Evolutionary conservation across 352 stramenopile genomes (phyloP).

Genomic region (Phytophthora idaei): DNA sequence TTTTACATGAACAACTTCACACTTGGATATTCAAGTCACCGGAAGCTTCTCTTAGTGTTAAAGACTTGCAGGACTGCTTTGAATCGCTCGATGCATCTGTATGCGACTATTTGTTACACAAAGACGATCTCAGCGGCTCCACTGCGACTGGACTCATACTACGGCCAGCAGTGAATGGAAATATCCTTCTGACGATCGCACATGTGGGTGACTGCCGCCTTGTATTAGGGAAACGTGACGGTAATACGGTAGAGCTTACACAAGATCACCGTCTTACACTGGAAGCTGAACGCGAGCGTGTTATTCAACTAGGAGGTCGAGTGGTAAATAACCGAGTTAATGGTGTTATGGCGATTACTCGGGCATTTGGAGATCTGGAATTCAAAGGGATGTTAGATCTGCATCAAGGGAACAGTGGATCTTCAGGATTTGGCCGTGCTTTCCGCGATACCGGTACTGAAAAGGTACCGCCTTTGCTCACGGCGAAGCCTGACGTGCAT

Average conservation of each 20-base stretch:
- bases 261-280: slow-evolving; percentile 71
- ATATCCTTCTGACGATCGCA: slow-evolving; percentile 45
- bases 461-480: slow-evolving; percentile 57
- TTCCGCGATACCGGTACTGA: slow-evolving; percentile 46
- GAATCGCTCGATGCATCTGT: slow-evolving; percentile 67
- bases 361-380: slow-evolving; percentile 83
- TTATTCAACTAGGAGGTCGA: slow-evolving; percentile 59
- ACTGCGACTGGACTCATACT: slow-evolving; percentile 73
- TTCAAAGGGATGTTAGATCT: slow-evolving; percentile 65
- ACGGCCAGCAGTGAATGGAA: slow-evolving; percentile 17
- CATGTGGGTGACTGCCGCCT: slow-evolving; percentile 83
- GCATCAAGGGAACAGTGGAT: slow-evolving; percentile 19
- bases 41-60: slow-evolving; percentile 26
- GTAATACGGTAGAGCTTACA: slow-evolving; percentile 54
- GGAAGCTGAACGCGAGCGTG: slow-evolving; percentile 49
- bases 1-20: slow-evolving; percentile 81
- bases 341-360: slow-evolving; percentile 85
- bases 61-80: slow-evolving; percentile 55
- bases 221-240: slow-evolving; percentile 55
- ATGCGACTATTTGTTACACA: slow-evolving; percentile 74
- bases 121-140: slow-evolving; percentile 78
- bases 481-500: slow-evolving; percentile 56
- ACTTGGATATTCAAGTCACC: slow-evolving; percentile 55
- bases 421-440: slow-evolving; percentile 15
- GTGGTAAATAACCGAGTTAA: slow-evolving; percentile 88